Base-by-base conservation (phyloP, 257 asterid genomes). In the Catharanthus roseus region DNA sequence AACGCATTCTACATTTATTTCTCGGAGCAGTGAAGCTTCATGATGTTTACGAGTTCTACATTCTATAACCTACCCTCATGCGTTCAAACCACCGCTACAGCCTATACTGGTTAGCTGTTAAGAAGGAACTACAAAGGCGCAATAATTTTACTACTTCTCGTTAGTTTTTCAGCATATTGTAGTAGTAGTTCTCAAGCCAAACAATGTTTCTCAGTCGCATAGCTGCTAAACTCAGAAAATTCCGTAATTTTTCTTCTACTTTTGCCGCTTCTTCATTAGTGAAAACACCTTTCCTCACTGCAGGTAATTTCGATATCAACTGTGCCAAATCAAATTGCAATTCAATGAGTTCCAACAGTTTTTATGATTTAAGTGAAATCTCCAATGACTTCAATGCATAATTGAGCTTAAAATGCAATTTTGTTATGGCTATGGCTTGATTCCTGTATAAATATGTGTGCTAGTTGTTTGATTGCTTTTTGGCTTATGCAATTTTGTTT, bases 121-220 rank as follows among this genome's bases (percentile, higher is more conserved):
- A n/a, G n/a, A n/a, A n/a, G n/a, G n/a, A n/a, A n/a, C n/a, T n/a
- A n/a, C n/a, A n/a, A n/a, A n/a, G n/a, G n/a, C n/a, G n/a, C n/a
- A n/a, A n/a, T n/a, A n/a, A n/a, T n/a, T n/a, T n/a, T n/a, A n/a
- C n/a, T n/a, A n/a, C n/a, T n/a, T n/a, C n/a, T n/a, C n/a, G n/a
- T n/a, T n/a, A n/a, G n/a, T n/a, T n/a, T n/a, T n/a, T n/a, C n/a
- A n/a, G n/a, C n/a, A n/a, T n/a, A n/a, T n/a, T n/a, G n/a, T n/a
- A n/a, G n/a, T n/a, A n/a, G n/a, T n/a, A n/a, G n/a, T 6, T 70
- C 50, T 55, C 34, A 63, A 74, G 13, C 71, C 65, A 76, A 41
- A 42, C 10, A 55, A 88, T 85, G 97, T 79, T 60, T 69, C 68
- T 74, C 51, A 86, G 96, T 23, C 85, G 73, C 77, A 75, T 72